Evolutionary conservation across 768 basidiomycete genomes (phyloP).

Genomic region (Hortiboletus campestris): DNA sequence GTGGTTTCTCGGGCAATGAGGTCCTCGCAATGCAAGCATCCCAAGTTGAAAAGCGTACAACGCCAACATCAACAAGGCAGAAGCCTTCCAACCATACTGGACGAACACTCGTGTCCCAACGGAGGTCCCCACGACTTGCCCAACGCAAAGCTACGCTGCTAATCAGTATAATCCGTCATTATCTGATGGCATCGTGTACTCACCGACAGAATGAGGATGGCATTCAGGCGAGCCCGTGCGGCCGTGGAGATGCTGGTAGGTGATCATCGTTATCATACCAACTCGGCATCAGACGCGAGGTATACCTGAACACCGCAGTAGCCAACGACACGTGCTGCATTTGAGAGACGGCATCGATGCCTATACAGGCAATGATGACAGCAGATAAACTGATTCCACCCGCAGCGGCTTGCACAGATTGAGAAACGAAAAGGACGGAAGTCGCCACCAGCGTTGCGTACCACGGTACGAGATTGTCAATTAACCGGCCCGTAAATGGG

Average conservation of each 20-base stretch:
- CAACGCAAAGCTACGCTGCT: slow-evolving; percentile 53
- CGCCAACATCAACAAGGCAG: slow-evolving; percentile 58
- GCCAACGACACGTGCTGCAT: slow-evolving; percentile 67
- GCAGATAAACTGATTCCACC: slow-evolving; percentile 70
- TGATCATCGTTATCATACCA: slow-evolving; percentile 7
- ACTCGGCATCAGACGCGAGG: neutral
- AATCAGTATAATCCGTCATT: neutral
- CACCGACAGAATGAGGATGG: slow-evolving; percentile 70
- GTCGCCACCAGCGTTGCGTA: slow-evolving; percentile 64
- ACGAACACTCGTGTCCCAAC: slow-evolving; percentile 73
- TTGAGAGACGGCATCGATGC: slow-evolving; percentile 75
- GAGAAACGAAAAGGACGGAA: slow-evolving; percentile 46
- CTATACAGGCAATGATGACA: slow-evolving; percentile 65
- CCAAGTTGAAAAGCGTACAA: slow-evolving; percentile 55
- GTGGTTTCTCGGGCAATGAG: slow-evolving; percentile 46
- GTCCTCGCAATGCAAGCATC: slow-evolving; percentile 64
- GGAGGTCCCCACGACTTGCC: slow-evolving; percentile 81
- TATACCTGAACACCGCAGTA: slow-evolving; percentile 57
- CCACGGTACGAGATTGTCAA: slow-evolving; percentile 78
- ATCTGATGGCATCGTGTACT: slow-evolving; percentile 10
- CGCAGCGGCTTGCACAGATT: slow-evolving; percentile 64
- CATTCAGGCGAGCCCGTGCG: slow-evolving; percentile 73
- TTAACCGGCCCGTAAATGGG: slow-evolving; percentile 63
- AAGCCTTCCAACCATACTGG: slow-evolving; percentile 65
- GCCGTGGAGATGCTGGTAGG: slow-evolving; percentile 32